These are phyloP conservation scores for Elsinoe perseae DNA, from an alignment of 2,329 filamentous ascomycete genomes.

Conservation along the genomic window DNA sequence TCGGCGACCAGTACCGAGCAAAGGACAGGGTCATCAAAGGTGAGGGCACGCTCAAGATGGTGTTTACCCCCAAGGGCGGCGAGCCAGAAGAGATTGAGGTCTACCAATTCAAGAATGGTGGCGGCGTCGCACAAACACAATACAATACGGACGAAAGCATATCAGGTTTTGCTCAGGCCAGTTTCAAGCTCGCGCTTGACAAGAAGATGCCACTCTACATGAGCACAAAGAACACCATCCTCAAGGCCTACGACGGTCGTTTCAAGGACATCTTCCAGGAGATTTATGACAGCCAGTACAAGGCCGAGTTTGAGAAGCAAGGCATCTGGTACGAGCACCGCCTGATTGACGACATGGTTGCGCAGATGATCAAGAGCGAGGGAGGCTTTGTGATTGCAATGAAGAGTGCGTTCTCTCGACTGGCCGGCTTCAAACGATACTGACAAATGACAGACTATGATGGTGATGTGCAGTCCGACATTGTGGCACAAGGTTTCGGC, in stretches of 20 bases:
- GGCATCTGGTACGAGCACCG: slow-evolving; percentile 99
- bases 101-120: slow-evolving; percentile 67
- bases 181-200: slow-evolving; percentile 87
- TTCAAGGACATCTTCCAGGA: slow-evolving; percentile 99
- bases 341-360: slow-evolving; percentile 99
- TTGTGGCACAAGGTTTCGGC: slow-evolving; percentile 96
- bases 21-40: slow-evolving; percentile 81
- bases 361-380: slow-evolving; percentile 98
- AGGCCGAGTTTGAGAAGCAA: slow-evolving; percentile 80
- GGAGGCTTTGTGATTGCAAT: slow-evolving; percentile 96
- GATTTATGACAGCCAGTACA: slow-evolving; percentile 82
- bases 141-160: slow-evolving; percentile 99
- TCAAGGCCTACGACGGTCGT: slow-evolving; percentile 96
- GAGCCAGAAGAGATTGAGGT: slow-evolving; percentile 81
- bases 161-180: slow-evolving; percentile 86
- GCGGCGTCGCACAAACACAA: slow-evolving; percentile 86
- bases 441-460: slow-evolving; percentile 68
- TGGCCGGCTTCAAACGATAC: neutral
- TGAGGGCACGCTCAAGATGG: slow-evolving; percentile 84
- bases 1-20: slow-evolving; percentile 96
- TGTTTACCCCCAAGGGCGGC: slow-evolving; percentile 78
- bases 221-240: slow-evolving; percentile 99
- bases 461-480: slow-evolving; percentile 96
- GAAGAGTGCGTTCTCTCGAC: slow-evolving; percentile 63
- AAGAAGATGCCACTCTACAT: slow-evolving; percentile 94